A percentile compares a stretch with the other conserved stretches of the same genome.
These are phyloP conservation scores for Phytophthora vignae DNA, from an alignment of 352 stramenopile genomes.

Conservation along the genomic window DNA sequence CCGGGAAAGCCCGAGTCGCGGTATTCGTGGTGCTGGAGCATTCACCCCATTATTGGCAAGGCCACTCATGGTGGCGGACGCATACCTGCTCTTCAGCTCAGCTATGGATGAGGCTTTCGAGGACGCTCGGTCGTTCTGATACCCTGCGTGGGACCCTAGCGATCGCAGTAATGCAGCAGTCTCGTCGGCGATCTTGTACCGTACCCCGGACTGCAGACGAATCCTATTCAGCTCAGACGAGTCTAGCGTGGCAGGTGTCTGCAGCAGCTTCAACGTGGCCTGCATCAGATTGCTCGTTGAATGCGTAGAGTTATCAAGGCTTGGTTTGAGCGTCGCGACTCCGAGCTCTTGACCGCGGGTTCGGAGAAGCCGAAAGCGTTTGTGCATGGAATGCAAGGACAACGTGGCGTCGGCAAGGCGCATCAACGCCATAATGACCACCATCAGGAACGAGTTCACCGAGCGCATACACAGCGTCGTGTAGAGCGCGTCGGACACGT, in stretches of 20 bases:
- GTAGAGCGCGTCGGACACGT: neutral
- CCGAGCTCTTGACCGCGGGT: neutral
- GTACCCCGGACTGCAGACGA: conserved; percentile 8
- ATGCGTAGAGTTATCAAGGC: neutral
- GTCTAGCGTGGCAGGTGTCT: neutral
- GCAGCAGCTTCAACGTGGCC: conserved; percentile 1
- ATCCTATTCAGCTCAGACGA: conserved; percentile 4
- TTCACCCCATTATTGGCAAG: neutral
- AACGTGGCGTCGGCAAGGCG: neutral
- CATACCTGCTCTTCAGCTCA: conserved; percentile 2
- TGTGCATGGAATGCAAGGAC: conserved; percentile 3
- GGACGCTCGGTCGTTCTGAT: conserved; percentile 1
- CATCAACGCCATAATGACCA: neutral
- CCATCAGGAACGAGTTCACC: neutral
- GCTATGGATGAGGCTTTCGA: neutral
- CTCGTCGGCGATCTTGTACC: conserved; percentile 7
- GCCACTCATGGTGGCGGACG: neutral
- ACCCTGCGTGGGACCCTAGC: neutral
- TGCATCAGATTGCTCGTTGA: neutral
- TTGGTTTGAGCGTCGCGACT: neutral
- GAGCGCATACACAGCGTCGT: neutral
- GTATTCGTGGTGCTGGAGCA: neutral
- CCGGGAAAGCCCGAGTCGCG: neutral
- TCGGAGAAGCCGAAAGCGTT: neutral
- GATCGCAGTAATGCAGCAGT: conserved; percentile 5